Conservation (phyloP, 805 yeast genomes). For the Sugiyamaella smithiae region DNA sequence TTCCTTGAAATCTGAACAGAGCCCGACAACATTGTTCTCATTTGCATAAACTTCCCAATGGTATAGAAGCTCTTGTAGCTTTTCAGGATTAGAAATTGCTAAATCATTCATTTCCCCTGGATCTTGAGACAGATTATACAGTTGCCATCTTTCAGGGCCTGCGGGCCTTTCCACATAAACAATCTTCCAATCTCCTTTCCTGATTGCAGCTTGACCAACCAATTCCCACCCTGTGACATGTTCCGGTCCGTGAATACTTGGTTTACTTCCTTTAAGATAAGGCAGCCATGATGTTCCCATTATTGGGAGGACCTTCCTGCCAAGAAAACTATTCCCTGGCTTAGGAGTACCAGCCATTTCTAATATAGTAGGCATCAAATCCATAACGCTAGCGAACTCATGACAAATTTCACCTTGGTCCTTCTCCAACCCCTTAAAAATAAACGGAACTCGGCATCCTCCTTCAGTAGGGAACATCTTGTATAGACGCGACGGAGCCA, state of each 20-base stretch:
- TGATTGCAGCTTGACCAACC: constrained; percentile 54
- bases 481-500: constrained; percentile 54
- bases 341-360: constrained; percentile 43
- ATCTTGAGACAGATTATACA: constrained; percentile 37
- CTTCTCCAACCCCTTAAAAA: constrained; percentile 38
- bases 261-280: constrained; percentile 33
- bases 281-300: constrained; percentile 48
- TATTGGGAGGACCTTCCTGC: constrained; percentile 43
- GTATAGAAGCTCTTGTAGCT: constrained; percentile 41
- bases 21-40: constrained; percentile 18
- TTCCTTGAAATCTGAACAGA: not conserved
- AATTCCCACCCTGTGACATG: constrained; percentile 54
- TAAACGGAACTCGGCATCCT: constrained; percentile 56
- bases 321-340: constrained; percentile 34
- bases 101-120: constrained; percentile 53
- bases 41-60: constrained; percentile 54
- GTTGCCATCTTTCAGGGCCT: constrained; percentile 50
- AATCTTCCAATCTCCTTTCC: constrained; percentile 50
- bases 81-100: constrained; percentile 37
- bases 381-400: constrained; percentile 57
- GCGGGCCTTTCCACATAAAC: constrained; percentile 42
- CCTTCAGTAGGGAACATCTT: constrained; percentile 61
- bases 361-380: constrained; percentile 53
- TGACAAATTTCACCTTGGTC: constrained; percentile 26
- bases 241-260: constrained; percentile 25